These are phyloP conservation scores for Colletotrichum liriopes DNA, from an alignment of 2,329 filamentous ascomycete genomes.

Conservation along the genomic window DNA sequence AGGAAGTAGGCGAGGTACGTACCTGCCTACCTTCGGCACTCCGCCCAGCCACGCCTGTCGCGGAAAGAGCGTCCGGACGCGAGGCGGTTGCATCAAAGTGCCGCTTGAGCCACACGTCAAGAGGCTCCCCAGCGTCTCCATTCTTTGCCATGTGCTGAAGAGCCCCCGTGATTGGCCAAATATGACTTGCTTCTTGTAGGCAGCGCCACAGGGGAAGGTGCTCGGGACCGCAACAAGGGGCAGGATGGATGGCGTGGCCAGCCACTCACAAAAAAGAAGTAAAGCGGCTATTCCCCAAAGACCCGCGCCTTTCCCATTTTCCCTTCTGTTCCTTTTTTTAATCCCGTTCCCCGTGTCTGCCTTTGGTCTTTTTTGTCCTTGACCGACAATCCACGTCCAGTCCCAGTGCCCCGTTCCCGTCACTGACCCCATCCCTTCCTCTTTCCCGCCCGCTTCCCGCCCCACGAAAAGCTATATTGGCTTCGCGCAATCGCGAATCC, in stretches of 20 bases:
- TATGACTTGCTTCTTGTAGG: constrained; percentile 9
- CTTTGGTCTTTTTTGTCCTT: constrained; percentile 6
- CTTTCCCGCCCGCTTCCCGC: constrained; percentile 17
- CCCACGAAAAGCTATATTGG: constrained; percentile 33
- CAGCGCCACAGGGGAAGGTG: constrained; percentile 28
- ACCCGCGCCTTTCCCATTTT: constrained; percentile 16
- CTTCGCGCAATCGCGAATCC: constrained; percentile 40
- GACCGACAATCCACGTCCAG: constrained; percentile 23
- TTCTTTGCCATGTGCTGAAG: neutral
- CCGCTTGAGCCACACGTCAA: constrained; percentile 22
- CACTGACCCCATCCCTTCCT: constrained; percentile 30
- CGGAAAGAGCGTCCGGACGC: constrained; percentile 11
- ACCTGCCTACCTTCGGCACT: neutral
- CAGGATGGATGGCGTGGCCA: constrained; percentile 20
- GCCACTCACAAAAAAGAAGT: constrained; percentile 40
- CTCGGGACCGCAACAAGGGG: neutral
- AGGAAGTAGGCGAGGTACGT: neutral
- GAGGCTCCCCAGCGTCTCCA: neutral
- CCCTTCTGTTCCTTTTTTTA: constrained; percentile 17
- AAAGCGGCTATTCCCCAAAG: constrained; percentile 41
- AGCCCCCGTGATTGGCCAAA: constrained; percentile 22
- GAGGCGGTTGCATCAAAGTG: constrained; percentile 5
- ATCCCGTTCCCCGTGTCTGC: constrained; percentile 18
- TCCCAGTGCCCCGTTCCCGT: constrained; percentile 35
- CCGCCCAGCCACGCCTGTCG: neutral